Conservation (phyloP, 805 yeast genomes). For the Lipomyces kockii region DNA sequence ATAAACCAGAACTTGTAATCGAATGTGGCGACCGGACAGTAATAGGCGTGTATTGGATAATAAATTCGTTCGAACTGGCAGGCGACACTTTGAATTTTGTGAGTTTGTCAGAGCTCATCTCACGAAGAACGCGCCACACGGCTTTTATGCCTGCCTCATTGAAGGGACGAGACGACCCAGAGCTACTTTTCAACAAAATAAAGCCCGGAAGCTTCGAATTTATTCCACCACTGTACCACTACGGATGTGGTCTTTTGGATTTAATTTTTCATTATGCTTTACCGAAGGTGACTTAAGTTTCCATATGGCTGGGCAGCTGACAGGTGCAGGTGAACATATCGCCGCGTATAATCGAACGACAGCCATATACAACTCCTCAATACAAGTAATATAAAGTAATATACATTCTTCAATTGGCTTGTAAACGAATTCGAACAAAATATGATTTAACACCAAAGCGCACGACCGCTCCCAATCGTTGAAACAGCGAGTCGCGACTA, state of each 20-base stretch:
- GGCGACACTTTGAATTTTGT: too few relatives aligned
- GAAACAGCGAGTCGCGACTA: not conserved
- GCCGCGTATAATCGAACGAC: not conserved
- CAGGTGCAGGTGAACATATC: too few relatives aligned
- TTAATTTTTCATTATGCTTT: not conserved
- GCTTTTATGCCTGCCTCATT: too few relatives aligned
- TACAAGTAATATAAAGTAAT: not conserved
- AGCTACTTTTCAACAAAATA: too few relatives aligned
- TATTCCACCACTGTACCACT: not conserved
- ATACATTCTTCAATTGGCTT: not conserved
- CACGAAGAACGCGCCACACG: too few relatives aligned
- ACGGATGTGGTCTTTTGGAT: not conserved
- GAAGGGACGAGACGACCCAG: too few relatives aligned
- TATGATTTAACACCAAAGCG: not conserved
- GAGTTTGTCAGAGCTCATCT: too few relatives aligned
- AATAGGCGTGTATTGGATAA: too few relatives aligned
- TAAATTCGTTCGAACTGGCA: too few relatives aligned
- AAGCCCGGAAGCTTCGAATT: not conserved
- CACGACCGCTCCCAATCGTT: not conserved
- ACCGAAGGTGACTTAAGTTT: not conserved
- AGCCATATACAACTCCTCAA: not conserved
- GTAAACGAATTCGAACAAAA: not conserved
- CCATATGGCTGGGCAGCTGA: not conserved
- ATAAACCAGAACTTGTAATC: too few relatives aligned
- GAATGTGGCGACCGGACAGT: too few relatives aligned